These are phyloP conservation scores for Glycine soja DNA, from an alignment of 306 rosid genomes.

Conservation along the genomic window DNA sequence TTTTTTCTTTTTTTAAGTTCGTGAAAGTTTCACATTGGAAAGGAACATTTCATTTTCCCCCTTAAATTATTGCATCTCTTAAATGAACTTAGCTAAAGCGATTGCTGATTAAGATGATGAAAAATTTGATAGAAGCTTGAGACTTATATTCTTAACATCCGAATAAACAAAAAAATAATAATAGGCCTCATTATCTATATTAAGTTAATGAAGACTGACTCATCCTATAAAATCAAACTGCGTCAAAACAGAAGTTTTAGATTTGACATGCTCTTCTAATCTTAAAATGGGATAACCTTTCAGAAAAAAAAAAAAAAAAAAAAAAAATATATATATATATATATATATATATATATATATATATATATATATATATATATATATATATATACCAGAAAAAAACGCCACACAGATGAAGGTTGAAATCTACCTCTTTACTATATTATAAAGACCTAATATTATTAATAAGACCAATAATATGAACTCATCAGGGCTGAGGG, in stretches of 20 bases:
- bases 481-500: background rate
- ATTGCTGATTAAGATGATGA: background rate
- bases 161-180: background rate
- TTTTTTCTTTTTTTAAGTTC: too few relatives aligned
- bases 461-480: background rate
- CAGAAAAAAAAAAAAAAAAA: background rate
- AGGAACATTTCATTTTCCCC: background rate
- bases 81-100: background rate
- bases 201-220: background rate
- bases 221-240: background rate
- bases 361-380: too few relatives aligned
- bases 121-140: background rate
- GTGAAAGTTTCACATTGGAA: background rate
- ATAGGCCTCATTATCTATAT: too few relatives aligned
- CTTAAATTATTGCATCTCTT: background rate
- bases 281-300: background rate
- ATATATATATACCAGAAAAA: too few relatives aligned
- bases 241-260: background rate
- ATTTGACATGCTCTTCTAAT: background rate
- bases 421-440: background rate
- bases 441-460: background rate
- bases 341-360: too few relatives aligned
- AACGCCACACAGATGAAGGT: background rate
- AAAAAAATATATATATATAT: too few relatives aligned
- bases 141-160: background rate